A percentile compares a stretch with the other conserved stretches of the same genome.
Evolutionary conservation across 768 basidiomycete species (phyloP).

Genomic region (Boletus eberwhitei): DNA sequence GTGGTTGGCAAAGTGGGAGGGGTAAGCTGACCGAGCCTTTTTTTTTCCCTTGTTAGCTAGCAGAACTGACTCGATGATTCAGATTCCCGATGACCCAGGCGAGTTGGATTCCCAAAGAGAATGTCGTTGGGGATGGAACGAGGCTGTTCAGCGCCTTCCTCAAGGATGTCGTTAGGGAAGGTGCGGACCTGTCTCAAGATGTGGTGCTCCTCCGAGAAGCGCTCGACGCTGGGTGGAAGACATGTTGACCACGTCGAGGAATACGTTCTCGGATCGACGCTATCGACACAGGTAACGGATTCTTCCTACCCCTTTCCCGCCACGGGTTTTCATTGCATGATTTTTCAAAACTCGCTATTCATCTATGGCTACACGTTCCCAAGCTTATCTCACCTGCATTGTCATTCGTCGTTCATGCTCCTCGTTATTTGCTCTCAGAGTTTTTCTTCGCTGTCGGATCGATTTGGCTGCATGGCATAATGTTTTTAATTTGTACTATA

Average conservation of each 20-base stretch:
- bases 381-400: no score
- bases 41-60: background rate
- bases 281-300: no score
- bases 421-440: no score
- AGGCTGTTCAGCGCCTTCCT: conserved; percentile 17
- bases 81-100: conserved; percentile 30
- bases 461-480: no score
- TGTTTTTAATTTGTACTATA: no score
- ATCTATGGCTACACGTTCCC: no score
- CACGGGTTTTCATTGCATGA: no score
- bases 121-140: conserved; percentile 18
- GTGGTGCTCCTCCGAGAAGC: conserved; percentile 26
- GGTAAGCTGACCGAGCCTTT: conserved; percentile 14
- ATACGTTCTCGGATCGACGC: no score
- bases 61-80: background rate
- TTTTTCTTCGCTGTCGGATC: no score
- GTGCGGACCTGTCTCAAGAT: conserved; percentile 12
- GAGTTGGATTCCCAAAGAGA: conserved; percentile 31
- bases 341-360: no score
- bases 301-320: no score
- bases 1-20: conserved; percentile 35
- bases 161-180: conserved; percentile 17
- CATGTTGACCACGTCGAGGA: background rate
- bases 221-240: conserved; percentile 14
- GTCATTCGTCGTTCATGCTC: no score